Conservation (phyloP, 2,329 filamentous ascomycete species). For the Bretziella fagacearum region DNA sequence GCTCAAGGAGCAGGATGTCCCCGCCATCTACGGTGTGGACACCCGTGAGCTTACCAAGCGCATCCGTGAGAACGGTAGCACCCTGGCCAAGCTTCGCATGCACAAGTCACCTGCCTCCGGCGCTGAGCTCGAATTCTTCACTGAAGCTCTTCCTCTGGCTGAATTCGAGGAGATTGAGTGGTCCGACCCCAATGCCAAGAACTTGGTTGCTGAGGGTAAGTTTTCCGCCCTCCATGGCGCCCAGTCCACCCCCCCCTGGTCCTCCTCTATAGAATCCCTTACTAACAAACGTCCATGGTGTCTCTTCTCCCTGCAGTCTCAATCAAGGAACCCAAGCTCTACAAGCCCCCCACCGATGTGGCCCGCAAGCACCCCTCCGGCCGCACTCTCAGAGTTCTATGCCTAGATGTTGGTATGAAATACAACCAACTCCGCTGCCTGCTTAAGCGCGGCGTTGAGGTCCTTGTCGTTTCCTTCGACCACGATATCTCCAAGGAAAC, state of each 20-base stretch:
- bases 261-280: neutral
- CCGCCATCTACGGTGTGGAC: slow-evolving; percentile 89
- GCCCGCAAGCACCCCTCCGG: slow-evolving; percentile 78
- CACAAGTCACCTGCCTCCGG: slow-evolving; percentile 32
- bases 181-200: slow-evolving; percentile 82
- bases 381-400: slow-evolving; percentile 70
- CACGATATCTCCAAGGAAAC: slow-evolving; percentile 68
- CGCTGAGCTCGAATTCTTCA: slow-evolving; percentile 11
- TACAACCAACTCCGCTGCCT: slow-evolving; percentile 95
- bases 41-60: slow-evolving; percentile 86
- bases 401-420: slow-evolving; percentile 94
- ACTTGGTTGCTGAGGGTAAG: slow-evolving; percentile 88
- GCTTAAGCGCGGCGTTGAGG: slow-evolving; percentile 77
- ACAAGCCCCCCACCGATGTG: slow-evolving; percentile 53
- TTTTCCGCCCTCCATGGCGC: slow-evolving; percentile 17
- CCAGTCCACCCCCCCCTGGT: neutral
- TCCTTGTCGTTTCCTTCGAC: slow-evolving; percentile 90
- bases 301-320: slow-evolving; percentile 53
- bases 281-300: slow-evolving; percentile 13
- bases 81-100: slow-evolving; percentile 79
- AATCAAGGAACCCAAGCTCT: slow-evolving; percentile 69
- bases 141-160: slow-evolving; percentile 21
- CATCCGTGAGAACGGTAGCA: slow-evolving; percentile 85
- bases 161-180: slow-evolving; percentile 70
- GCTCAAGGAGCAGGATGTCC: slow-evolving; percentile 90